Evolutionary conservation across 805 yeast genomes (phyloP), one percentile per base, ranked within the genome.

Genomic region (Myxozyma nipponensis): DNA sequence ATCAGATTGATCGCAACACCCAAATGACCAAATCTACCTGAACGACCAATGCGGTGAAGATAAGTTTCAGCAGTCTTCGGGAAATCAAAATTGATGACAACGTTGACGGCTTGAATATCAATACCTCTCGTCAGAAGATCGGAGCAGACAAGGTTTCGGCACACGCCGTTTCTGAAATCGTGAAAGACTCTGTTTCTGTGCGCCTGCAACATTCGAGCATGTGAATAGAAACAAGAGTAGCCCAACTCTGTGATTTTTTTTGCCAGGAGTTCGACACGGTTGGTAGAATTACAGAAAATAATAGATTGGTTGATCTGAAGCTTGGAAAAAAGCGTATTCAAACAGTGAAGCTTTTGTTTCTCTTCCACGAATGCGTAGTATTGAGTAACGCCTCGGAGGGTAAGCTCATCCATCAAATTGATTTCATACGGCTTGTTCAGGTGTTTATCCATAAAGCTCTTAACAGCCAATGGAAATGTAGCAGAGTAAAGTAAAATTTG

Each of bases 311-410:
- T 93, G 70, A 93, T 88, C 69, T 88, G 95, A 58, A 93, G 77
- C 71, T 91, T 91, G 55, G 95, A 84, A 69, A 93, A 93, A 59
- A 93, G 76, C 0, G 98, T 91, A 73, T 93, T 91, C 62, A 93
- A 77, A 72, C 98, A 93, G 68, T 93, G 96, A 58, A 93, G 77
- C 70, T 93, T 93, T 74, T 93, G 96, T 63, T 83, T 84, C 70
- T 91, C 98, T 69, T 93, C 98, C 39, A 93, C 96, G 66, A 89
- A 93, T n/a, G 98, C 98, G 66, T 93, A 93, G 71, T 84, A 93
- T 72, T 93, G 98, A 1, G 97, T 87, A 63, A 93, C 88, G 76
- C 98, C 98, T 65, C 89, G 83, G 58, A 93, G 76, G 6, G 98
- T 93, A 63, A 93, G 78, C 72, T 93, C 98, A 67, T 93, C 98